These are phyloP conservation scores for Neoboletus magnificus DNA, from an alignment of 768 basidiomycete genomes.

Conservation along the genomic window DNA sequence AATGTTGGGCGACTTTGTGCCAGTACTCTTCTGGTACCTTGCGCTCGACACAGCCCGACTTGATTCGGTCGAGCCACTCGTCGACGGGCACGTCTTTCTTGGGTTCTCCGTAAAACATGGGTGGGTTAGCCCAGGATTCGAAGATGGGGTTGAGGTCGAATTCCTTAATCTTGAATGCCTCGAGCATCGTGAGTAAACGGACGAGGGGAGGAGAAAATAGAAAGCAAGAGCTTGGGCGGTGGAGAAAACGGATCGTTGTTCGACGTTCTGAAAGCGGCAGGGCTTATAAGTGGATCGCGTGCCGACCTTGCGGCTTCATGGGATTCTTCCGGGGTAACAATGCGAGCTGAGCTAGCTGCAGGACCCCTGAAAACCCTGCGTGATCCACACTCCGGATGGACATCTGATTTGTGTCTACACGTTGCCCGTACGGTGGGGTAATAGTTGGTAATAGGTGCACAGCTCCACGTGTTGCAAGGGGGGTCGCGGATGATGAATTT, in stretches of 20 bases:
- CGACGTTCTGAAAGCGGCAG: conserved; percentile 7
- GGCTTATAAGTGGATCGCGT: conserved; percentile 29
- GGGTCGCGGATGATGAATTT: background rate
- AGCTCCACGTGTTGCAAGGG: conserved; percentile 16
- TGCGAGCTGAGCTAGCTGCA: conserved; percentile 7
- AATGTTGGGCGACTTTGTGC: conserved; percentile 79
- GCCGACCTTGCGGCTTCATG: conserved; percentile 25
- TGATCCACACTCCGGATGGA: conserved; percentile 4
- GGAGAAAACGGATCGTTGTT: conserved; percentile 15
- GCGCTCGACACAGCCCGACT: conserved; percentile 64
- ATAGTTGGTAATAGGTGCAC: conserved; percentile 10
- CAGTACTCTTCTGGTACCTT: conserved; percentile 78
- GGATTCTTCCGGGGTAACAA: conserved; percentile 27
- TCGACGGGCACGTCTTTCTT: conserved; percentile 69
- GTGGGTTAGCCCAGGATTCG: conserved; percentile 62
- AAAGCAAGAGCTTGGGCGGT: conserved; percentile 8
- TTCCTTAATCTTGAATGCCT: conserved; percentile 77
- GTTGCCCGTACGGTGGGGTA: conserved; percentile 10
- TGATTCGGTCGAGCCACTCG: conserved; percentile 71
- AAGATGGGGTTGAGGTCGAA: conserved; percentile 70
- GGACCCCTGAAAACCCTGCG: conserved; percentile 20
- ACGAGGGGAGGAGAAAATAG: background rate
- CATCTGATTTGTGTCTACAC: conserved; percentile 8
- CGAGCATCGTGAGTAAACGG: conserved; percentile 44
- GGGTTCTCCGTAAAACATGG: conserved; percentile 62